Evolutionary conservation across 73 alveolate species (phyloP), one percentile per base, ranked within the genome.

Genomic region (Paramecium biaurelia): DNA sequence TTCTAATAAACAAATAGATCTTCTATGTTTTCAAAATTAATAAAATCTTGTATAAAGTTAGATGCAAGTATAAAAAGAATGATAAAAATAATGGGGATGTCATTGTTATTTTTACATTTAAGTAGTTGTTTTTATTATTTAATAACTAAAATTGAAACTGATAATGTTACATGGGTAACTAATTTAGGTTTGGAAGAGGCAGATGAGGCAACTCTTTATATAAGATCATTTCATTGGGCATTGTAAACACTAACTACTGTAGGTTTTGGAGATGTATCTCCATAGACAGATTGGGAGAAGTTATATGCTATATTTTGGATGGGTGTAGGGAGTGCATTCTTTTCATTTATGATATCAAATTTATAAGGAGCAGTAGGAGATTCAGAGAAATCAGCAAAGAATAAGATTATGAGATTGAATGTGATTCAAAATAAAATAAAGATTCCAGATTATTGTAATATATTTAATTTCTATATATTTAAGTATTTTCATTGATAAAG

Each of bases 251-350:
- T 93, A 43, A 93, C 96, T 5, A 93, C 96, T 5, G 96, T 93
- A 2, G 96, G 96, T 10, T 93, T 88, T 76, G 96, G 96, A 6
- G 96, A 93, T 93, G 89, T 89, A 3, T 59, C 90, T 21, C 93
- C 93, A 2, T 38, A 26, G 10, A 93, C 94, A 10, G 93, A 85
- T 24, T 90, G 67, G 41, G 96, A 93, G 41, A 89, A 85, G 53
- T 37, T 90, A 12, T 90, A 58, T 49, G 76, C 93, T 0, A 43
- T 93, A 24, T 57, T 87, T 21, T 92, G 96, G 96, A 92, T 92
- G 94, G 85, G 92, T 9, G 82, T 92, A 35, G 96, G 96, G 8
- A 93, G 93, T 70, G 96, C 95, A 0, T 93, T 93, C 49, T 93
- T 86, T 45, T 72, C 93, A n/a, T 90, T 93, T 63, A 93, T 88